Base-by-base conservation (phyloP, 2,329 filamentous ascomycete species). In the Clonostachys rosea region DNA sequence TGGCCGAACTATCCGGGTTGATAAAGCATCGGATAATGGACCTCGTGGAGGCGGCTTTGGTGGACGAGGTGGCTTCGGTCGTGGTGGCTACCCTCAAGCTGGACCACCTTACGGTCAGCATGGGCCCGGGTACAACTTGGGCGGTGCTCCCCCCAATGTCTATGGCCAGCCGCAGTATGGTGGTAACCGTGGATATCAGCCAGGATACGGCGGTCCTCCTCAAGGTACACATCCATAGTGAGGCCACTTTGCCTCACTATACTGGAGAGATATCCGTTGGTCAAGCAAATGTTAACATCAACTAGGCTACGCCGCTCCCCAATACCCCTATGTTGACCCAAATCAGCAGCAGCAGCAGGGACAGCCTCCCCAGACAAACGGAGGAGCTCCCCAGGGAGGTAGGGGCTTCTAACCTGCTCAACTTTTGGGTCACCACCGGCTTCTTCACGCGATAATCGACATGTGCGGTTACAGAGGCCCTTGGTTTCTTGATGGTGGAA, bases 1-100 rank as follows among this genome's bases (percentile, higher is more conserved):
- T 69, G 92, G 92, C 54, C 89, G 92, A 59, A 84, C 82, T 55
- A 96, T 99, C 66, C 91, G 92, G 58, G 92, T 99, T 55, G 92
- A 97, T 73, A 95, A 91, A 70, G 94, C 91, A 52, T 91, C 90
- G 49, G 91, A 96, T 68, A 86, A 84, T 55, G 81, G 82, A 42
- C 75, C 82, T 42, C 78, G 82, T 48, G 79, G 78, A 46, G 79
- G 83, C 46, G 73, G 76, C 46, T 56, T 61, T n/a, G 66, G 71
- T 48, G 69, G 74, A 24, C 64, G 61, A 48, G 61, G 60, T 36
- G 67, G 66, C 34, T 30, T 30, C 24, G 62, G 66, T 47, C 60
- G 64, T 46, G 64, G 69, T 35, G 62, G 65, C 40, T 66, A 70
- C 44, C 61, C 63, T 42, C 56, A 59, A 52, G 69, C 68, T 37